phyloP scores from a whole-genome alignment of 2,329 filamentous ascomycete genomes.

The Pseudogymnoascus sp. region DNA sequence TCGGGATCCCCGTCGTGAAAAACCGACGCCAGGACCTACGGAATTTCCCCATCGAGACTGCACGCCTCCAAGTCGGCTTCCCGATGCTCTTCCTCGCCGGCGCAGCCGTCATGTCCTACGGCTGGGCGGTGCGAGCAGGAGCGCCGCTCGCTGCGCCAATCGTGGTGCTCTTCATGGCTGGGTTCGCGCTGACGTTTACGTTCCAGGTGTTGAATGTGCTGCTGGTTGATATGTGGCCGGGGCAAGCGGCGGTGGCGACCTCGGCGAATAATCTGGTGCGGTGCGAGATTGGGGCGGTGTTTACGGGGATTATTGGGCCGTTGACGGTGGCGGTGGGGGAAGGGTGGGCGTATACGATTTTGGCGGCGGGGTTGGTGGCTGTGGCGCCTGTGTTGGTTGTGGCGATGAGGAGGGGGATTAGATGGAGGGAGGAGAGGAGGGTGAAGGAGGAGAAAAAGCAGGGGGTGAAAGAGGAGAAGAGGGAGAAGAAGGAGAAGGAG shows the following conservation, averaged over 20 bases:
- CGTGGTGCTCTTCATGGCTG: constrained; percentile 39
- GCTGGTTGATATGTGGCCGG: constrained; percentile 48
- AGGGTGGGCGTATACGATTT: constrained; percentile 44
- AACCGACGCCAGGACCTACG: constrained; percentile 43
- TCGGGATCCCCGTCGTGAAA: constrained; percentile 45
- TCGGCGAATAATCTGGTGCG: constrained; percentile 49
- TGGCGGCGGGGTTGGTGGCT: constrained; percentile 36
- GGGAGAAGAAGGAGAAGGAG: not conserved
- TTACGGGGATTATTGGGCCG: constrained; percentile 43
- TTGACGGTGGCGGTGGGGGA: constrained; percentile 43
- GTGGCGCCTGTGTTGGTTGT: constrained; percentile 34
- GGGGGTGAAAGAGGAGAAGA: constrained; percentile 11
- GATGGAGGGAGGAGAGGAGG: constrained; percentile 34
- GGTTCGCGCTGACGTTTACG: constrained; percentile 43
- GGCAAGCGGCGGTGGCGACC: constrained; percentile 43
- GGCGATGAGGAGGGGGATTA: constrained; percentile 36
- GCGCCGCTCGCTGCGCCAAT: constrained; percentile 39
- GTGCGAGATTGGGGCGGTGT: constrained; percentile 46
- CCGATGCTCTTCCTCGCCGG: constrained; percentile 44
- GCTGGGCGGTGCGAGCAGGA: constrained; percentile 40
- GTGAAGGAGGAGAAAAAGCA: constrained; percentile 24
- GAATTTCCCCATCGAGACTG: constrained; percentile 44
- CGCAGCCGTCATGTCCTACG: constrained; percentile 40
- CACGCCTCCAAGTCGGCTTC: constrained; percentile 40
- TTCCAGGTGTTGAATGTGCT: constrained; percentile 46